Evolutionary conservation across 306 rosid species (phyloP), one percentile per base, ranked within the genome.

Genomic region (Astragalus membranaceus): DNA sequence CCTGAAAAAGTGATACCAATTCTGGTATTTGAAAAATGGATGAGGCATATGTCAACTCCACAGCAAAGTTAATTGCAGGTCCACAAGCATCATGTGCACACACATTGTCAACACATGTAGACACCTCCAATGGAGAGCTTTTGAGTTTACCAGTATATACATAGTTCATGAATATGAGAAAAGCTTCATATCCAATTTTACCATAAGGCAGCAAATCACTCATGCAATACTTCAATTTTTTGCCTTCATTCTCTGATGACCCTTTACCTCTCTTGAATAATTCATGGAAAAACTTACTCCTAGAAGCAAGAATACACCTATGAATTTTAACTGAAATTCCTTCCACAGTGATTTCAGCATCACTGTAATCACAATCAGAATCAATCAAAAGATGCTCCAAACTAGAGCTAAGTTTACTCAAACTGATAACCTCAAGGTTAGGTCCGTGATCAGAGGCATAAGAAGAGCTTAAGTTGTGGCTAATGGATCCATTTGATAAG

Each of bases 31-130:
- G 88, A 76, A 94, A 94, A 77, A 88, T 88, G 67, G 78, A 79
- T 56, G 99, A 91, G 73, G 96, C 97, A 67, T 88, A 90, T 96
- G 91, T 85, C 87, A 94, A 86, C 82, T 94, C 96, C 81, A 94
- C 87, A 30, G 92, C 89, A 72, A 87, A 91, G 78, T 78, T 87
- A 47, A 94, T 84, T 32, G 96, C 96, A 64, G 97, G 99, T n/a
- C 96, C 79, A 46, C 99, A 94, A 1, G 97, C 92, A 75, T 91
- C 95, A 79, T 94, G 99, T 0, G 71, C 75, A 69, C 99, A 94
- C 37, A 8, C 64, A 48, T 79, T 85, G 67, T 94, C 99, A 69
- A 91, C 95, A 64, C 99, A 94, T 2, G 87, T 94, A 47, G 99
- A 87, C 32, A 90, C 93, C 78, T 94, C 95, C 33, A 55, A 74